Percentiles rank a stretch among this genome's conserved stretches.
These are phyloP conservation scores for Sphagnum magellanicum DNA, from an alignment of 228 moss, liverwort and hornwort genomes.

Conservation along the genomic window DNA sequence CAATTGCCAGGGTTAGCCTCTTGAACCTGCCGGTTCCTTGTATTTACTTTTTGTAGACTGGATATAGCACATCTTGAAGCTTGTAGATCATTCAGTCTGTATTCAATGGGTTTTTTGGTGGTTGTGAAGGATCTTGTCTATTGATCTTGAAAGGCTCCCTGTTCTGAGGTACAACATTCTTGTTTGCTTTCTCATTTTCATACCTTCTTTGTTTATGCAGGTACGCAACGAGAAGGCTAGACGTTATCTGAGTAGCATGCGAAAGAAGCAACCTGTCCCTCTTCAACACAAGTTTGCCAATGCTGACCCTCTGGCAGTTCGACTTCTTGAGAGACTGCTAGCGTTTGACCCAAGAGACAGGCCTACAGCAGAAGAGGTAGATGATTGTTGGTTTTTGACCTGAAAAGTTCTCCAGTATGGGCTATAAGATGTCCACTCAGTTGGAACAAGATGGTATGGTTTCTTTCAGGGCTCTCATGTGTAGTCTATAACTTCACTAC, in stretches of 20 bases:
- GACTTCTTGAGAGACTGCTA: slow-evolving; percentile 93
- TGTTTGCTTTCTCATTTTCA: too few species aligned
- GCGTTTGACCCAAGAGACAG: slow-evolving; percentile 94
- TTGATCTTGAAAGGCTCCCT: too few species aligned
- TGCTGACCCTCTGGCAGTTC: slow-evolving; percentile 87
- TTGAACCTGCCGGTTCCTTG: background rate
- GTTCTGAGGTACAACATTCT: too few species aligned
- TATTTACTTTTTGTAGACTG: too few species aligned
- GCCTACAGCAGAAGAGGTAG: slow-evolving; percentile 97
- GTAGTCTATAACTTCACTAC: too few species aligned
- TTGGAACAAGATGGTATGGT: too few species aligned
- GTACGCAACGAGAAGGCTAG: slow-evolving; percentile 97
- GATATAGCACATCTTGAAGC: too few species aligned
- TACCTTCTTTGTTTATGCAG: slow-evolving; percentile 17
- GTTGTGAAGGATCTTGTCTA: too few species aligned
- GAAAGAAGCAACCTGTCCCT: slow-evolving; percentile 78
- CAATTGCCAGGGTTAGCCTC: slow-evolving; percentile 69
- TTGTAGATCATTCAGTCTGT: too few species aligned
- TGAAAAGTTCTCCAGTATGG: background rate
- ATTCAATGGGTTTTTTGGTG: too few species aligned
- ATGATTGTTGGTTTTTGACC: background rate
- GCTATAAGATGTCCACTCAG: too few species aligned
- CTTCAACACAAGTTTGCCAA: slow-evolving; percentile 84
- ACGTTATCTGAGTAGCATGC: slow-evolving; percentile 92
- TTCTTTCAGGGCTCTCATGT: too few species aligned